A percentile compares a stretch with the other conserved stretches of the same genome.
Evolutionary conservation across 345 rosid species (phyloP).

Genomic region (Carallia brachiata): DNA sequence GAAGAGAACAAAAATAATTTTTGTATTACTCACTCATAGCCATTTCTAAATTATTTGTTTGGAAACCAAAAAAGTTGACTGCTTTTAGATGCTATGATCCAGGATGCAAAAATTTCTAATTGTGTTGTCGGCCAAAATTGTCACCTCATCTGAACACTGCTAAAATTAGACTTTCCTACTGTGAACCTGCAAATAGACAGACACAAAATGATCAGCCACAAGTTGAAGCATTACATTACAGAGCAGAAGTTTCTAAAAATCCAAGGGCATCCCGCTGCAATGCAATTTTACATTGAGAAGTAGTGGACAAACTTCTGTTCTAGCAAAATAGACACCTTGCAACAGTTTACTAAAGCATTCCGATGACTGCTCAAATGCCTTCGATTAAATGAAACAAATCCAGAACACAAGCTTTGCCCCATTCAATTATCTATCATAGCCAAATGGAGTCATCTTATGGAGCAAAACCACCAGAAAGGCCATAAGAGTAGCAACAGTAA

Average conservation of each 20-base stretch:
- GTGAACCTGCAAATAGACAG: slow-evolving; percentile 28
- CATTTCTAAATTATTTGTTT: slow-evolving; percentile 14
- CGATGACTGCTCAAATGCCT: no score
- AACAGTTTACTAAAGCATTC: no score
- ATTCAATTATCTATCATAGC: not conserved
- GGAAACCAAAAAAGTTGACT: not conserved
- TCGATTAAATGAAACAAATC: no score
- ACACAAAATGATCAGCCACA: slow-evolving; percentile 8
- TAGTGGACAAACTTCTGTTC: no score
- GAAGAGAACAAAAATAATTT: slow-evolving; percentile 2
- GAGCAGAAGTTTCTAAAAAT: not conserved
- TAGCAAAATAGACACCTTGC: no score
- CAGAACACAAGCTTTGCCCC: no score
- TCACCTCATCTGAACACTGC: slow-evolving; percentile 18
- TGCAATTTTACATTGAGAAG: no score
- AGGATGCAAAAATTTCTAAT: slow-evolving; percentile 28
- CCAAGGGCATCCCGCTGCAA: no score
- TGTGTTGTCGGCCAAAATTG: slow-evolving; percentile 31
- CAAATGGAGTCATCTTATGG: not conserved
- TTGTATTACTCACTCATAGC: slow-evolving; percentile 30
- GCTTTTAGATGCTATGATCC: slow-evolving; percentile 18
- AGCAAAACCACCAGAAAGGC: not conserved
- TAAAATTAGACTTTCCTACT: slow-evolving; percentile 13
- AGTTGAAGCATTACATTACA: not conserved
- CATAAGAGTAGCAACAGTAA: not conserved